Evolutionary conservation across 2,329 filamentous ascomycete genomes (phyloP), one percentile per base, ranked within the genome.

Genomic region (Dendrostoma leiphaemia): DNA sequence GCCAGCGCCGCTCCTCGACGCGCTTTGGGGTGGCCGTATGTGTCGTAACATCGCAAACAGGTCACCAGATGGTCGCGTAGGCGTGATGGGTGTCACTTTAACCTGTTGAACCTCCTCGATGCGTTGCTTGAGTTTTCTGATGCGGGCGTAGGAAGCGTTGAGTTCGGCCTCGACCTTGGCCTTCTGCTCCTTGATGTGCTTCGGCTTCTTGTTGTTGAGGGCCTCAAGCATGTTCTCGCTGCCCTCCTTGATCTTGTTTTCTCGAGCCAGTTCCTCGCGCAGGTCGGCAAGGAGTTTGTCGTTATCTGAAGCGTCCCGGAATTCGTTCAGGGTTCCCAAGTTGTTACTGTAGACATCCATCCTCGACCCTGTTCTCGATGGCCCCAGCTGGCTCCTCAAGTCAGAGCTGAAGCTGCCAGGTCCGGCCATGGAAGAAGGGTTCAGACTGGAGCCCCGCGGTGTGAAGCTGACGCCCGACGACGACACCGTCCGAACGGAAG

Each of bases 181-280:
- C 41, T 90, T 83, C 67, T 93, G 90, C 57, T 93, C 93, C 68
- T 92, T 95, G 59, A 89, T 89, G 69, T 97, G 93, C 73, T 97
- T 99, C 43, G 90, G 88, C 70, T 96, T 97, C 73, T 99, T 99
- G 41, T 86, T 83, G 69, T 97, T 91, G 61, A 99, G 75, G 12
- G 94, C 94, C 74, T 99, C 94, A 35, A 99, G 79, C 83, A 99
- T 86, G 69, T 99, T 99, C 76, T 99, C 94, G 54, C 93, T 97
- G 19, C 94, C 94, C 64, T 93, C 89, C 71, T 96, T 97, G 68
- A 99, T 97, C 78, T 97, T 97, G 74, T 92, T 86, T 74, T 99
- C 95, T 65, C 95, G 93, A 62, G 91, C 93, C 60, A 99, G 87
- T 65, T 88, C 84, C 63, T 97, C 92, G 65, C 88, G 86, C 59